A percentile compares a stretch with the other conserved stretches of the same genome.
Evolutionary conservation across 164 flowering plant genomes (phyloP).

Genomic region (Chloranthus sessilifolius): DNA sequence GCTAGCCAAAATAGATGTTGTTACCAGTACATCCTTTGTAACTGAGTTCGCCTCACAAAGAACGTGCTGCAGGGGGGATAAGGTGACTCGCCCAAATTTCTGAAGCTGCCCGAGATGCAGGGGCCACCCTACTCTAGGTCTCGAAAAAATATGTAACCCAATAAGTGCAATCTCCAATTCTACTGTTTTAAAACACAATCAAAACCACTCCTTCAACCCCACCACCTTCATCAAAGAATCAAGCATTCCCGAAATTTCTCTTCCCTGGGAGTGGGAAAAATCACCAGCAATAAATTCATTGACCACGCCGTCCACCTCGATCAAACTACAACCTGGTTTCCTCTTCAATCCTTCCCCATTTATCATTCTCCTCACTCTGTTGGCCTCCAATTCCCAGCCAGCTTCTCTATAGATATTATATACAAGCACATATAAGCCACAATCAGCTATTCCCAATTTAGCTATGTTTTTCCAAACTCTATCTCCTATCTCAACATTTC

Average conservation of each 20-base stretch:
- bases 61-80: background rate
- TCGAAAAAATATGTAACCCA: background rate
- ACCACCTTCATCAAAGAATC: slow-evolving; percentile 29
- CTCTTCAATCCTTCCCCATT: slow-evolving; percentile 37
- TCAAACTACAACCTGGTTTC: slow-evolving; percentile 57
- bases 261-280: slow-evolving; percentile 31
- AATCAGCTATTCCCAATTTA: slow-evolving; percentile 33
- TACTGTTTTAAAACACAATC: background rate
- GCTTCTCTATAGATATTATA: slow-evolving; percentile 55
- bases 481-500: slow-evolving; percentile 45
- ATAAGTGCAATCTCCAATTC: background rate
- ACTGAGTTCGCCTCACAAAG: too few species aligned
- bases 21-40: too few species aligned
- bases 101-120: background rate
- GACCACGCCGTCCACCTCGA: slow-evolving; percentile 52
- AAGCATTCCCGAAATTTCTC: slow-evolving; percentile 32
- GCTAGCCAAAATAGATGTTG: too few species aligned
- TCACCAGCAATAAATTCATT: slow-evolving; percentile 53
- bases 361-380: slow-evolving; percentile 34
- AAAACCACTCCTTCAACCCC: slow-evolving; percentile 11
- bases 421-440: slow-evolving; percentile 42
- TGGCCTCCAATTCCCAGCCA: slow-evolving; percentile 52
- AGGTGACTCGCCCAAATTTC: background rate
- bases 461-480: slow-evolving; percentile 42
- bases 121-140: background rate